A percentile compares a stretch with the other conserved stretches of the same genome.
Conservation (phyloP, 2,329 filamentous ascomycete species). For the Aschersonia sp. region DNA sequence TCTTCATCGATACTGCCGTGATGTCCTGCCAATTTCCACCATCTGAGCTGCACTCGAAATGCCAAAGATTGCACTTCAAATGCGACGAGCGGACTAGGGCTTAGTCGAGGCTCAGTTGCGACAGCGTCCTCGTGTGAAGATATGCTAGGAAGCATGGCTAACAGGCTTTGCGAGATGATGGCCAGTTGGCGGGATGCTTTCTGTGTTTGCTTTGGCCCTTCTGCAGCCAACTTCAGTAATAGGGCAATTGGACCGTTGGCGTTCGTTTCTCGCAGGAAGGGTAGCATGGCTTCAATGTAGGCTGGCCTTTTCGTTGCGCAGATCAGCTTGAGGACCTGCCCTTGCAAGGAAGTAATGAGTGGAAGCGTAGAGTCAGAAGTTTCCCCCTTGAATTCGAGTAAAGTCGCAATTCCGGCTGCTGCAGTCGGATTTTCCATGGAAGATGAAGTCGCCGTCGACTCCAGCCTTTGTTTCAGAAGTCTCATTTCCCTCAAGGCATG, state of each 20-base stretch:
- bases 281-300: conserved; percentile 41
- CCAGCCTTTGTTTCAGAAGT: conserved; percentile 48
- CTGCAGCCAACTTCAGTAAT: conserved; percentile 30
- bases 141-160: conserved; percentile 54
- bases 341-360: conserved; percentile 48
- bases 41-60: conserved; percentile 44
- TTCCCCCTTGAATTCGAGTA: conserved; percentile 45
- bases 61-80: conserved; percentile 51
- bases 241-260: conserved; percentile 43
- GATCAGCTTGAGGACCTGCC: conserved; percentile 49
- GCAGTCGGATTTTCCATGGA: conserved; percentile 15
- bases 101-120: conserved; percentile 37
- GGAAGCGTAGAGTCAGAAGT: conserved; percentile 28
- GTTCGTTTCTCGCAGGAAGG: conserved; percentile 36
- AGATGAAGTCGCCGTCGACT: conserved; percentile 18
- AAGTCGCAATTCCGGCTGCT: conserved; percentile 31
- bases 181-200: conserved; percentile 55
- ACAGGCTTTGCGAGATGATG: conserved; percentile 45
- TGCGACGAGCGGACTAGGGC: conserved; percentile 38
- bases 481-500: conserved; percentile 55
- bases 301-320: conserved; percentile 42
- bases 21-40: conserved; percentile 51
- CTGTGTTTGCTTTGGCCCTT: conserved; percentile 26
- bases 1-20: conserved; percentile 47
- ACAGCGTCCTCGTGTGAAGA: conserved; percentile 44